These are phyloP conservation scores for Rhodotorula sp. DNA, from an alignment of 1,284 basidiomycete species.

Conservation along the genomic window DNA sequence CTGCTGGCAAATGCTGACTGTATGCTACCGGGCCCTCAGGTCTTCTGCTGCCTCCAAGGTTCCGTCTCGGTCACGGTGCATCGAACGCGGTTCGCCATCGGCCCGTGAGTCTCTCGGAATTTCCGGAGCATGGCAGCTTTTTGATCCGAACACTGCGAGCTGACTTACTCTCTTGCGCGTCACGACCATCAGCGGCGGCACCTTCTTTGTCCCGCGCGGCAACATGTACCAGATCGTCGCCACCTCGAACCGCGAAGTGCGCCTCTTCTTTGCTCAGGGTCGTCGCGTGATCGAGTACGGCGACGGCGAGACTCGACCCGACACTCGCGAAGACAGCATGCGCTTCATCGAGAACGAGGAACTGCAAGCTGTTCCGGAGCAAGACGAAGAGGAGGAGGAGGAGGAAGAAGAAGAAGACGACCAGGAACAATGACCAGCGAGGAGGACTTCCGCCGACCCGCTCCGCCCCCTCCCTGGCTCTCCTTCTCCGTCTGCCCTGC, in stretches of 20 bases:
- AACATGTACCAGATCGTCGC: constrained; percentile 91
- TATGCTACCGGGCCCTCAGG: constrained; percentile 55
- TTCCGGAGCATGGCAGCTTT: background rate
- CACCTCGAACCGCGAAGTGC: constrained; percentile 72
- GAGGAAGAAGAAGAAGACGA: background rate
- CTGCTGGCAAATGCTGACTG: background rate
- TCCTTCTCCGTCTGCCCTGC: background rate
- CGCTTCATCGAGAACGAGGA: constrained; percentile 7
- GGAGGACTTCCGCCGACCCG: background rate
- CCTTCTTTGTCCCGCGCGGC: constrained; percentile 55
- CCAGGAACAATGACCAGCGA: background rate
- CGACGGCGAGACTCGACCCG: constrained; percentile 26
- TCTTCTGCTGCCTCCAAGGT: constrained; percentile 84
- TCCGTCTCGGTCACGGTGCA: constrained; percentile 83
- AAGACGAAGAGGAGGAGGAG: constrained; percentile 13
- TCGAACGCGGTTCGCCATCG: constrained; percentile 71
- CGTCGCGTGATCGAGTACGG: constrained; percentile 32
- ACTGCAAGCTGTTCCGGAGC: constrained; percentile 5
- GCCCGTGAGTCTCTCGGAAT: constrained; percentile 63
- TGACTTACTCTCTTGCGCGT: background rate
- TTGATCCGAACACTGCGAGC: background rate
- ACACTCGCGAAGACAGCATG: constrained; percentile 26
- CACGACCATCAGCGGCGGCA: constrained; percentile 17
- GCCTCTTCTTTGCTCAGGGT: constrained; percentile 83
- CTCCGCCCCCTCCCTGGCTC: background rate